phyloP scores from a whole-genome alignment of 768 basidiomycete genomes.

The Trametes cinnabarina region DNA sequence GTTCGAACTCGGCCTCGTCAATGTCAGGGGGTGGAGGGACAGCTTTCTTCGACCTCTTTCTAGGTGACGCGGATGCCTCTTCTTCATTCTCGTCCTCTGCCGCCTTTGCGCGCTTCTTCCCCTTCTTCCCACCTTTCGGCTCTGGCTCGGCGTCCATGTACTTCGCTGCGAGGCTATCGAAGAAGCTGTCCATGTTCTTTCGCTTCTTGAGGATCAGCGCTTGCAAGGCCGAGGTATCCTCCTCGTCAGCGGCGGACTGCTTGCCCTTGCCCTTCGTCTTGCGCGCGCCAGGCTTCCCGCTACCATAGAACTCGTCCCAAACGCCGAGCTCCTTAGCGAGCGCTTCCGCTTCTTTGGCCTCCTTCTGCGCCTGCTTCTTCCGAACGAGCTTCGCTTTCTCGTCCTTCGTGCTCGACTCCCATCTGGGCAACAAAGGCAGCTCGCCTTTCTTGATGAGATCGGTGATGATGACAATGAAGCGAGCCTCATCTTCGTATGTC shows the following conservation, averaged over 20 bases:
- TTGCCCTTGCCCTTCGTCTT: constrained; percentile 51
- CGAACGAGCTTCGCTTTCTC: constrained; percentile 75
- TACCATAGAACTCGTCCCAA: constrained; percentile 91
- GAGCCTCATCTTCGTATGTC: constrained; percentile 77
- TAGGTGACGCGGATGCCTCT: constrained; percentile 34
- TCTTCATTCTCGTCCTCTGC: constrained; percentile 44
- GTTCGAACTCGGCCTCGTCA: constrained; percentile 64
- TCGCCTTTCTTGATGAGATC: constrained; percentile 60
- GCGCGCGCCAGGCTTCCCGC: constrained; percentile 61
- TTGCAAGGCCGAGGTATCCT: constrained; percentile 64
- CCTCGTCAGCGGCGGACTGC: constrained; percentile 33
- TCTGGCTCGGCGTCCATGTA: constrained; percentile 53
- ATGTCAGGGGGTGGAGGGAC: constrained; percentile 52
- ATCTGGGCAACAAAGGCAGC: constrained; percentile 53
- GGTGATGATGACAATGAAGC: constrained; percentile 72
- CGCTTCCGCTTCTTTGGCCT: constrained; percentile 81
- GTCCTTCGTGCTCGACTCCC: constrained; percentile 74
- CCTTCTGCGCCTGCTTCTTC: constrained; percentile 70
- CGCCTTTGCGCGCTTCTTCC: constrained; percentile 38
- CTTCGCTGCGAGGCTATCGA: constrained; percentile 73
- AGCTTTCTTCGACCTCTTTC: constrained; percentile 43
- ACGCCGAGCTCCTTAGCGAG: constrained; percentile 86
- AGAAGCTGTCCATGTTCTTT: constrained; percentile 66
- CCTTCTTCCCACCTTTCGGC: constrained; percentile 50
- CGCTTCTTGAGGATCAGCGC: constrained; percentile 80